Conservation (phyloP, 495 filamentous ascomycete species). For the Hypoxylon lenormandii region DNA sequence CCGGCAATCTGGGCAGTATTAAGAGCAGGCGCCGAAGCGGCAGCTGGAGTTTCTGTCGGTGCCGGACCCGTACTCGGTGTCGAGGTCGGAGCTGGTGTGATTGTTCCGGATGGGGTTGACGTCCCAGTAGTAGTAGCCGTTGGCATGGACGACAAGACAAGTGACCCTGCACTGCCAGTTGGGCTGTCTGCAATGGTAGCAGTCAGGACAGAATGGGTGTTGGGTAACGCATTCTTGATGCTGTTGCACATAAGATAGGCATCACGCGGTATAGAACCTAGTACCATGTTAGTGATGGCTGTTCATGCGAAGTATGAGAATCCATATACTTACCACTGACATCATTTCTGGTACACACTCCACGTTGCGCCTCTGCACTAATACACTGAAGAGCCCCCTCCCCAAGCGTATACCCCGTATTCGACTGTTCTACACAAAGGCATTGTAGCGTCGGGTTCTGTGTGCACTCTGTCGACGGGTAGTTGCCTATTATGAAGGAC, state of each 20-base stretch:
- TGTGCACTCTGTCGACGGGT: conserved; percentile 63
- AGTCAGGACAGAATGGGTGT: conserved; percentile 71
- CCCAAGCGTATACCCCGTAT: conserved; percentile 74
- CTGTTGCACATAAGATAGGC: conserved; percentile 71
- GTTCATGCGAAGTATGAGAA: neutral
- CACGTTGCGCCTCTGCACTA: conserved; percentile 58
- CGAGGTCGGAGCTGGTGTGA: conserved; percentile 28
- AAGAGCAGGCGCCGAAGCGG: conserved; percentile 39
- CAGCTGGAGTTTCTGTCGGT: conserved; percentile 10
- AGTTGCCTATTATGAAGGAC: conserved; percentile 71
- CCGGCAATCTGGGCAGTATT: conserved; percentile 59
- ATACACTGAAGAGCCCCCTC: conserved; percentile 76
- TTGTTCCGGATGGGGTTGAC: conserved; percentile 33
- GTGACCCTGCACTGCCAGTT: conserved; percentile 38
- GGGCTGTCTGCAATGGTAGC: conserved; percentile 54
- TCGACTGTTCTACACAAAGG: conserved; percentile 70
- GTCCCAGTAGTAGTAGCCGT: conserved; percentile 25
- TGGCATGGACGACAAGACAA: conserved; percentile 28
- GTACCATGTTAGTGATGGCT: conserved; percentile 38
- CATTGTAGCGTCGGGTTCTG: conserved; percentile 66
- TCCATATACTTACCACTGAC: conserved; percentile 52
- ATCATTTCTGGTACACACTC: conserved; percentile 55
- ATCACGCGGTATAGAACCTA: conserved; percentile 52
- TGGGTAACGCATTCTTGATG: conserved; percentile 63
- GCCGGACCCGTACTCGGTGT: conserved; percentile 18